Evolutionary conservation across 2,329 filamentous ascomycete genomes (phyloP).

Genomic region (Venturia aucupariae): DNA sequence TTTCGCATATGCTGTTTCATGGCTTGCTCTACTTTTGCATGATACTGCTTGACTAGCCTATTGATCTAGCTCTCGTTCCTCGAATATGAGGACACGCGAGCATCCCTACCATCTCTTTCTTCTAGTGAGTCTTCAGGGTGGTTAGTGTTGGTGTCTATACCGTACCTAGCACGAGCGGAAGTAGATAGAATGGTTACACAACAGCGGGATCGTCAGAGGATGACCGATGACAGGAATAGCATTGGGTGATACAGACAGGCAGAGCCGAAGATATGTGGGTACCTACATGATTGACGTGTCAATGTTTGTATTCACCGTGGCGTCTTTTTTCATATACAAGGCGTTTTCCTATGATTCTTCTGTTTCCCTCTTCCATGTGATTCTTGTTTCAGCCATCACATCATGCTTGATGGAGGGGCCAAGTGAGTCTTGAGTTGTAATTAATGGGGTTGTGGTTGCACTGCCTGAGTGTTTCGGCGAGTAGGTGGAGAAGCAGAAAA

Average conservation of each 20-base stretch:
- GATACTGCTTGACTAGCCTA: not conserved
- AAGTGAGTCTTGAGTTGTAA: not conserved
- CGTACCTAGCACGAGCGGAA: not conserved
- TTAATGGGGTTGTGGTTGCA: not conserved
- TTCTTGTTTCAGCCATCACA: not conserved
- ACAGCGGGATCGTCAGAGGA: not conserved
- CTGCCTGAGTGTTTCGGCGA: not conserved
- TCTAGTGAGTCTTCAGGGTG: not conserved
- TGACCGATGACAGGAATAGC: constrained; percentile 3
- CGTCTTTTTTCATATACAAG: not conserved
- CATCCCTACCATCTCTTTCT: not conserved
- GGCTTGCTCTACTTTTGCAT: constrained; percentile 1
- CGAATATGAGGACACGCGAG: not conserved
- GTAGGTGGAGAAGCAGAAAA: not conserved
- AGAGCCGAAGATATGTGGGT: not conserved
- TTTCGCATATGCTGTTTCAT: constrained; percentile 2
- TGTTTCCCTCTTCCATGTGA: not conserved
- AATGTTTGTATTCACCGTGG: not conserved
- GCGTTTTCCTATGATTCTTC: not conserved
- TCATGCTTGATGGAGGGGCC: not conserved
- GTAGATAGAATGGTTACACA: not conserved
- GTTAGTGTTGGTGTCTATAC: not conserved
- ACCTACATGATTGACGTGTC: constrained; percentile 7
- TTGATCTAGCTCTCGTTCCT: not conserved
- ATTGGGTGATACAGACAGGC: not conserved